Base-by-base conservation (phyloP, 2,329 filamentous ascomycete species). In the Stagonosporopsis chrysanthemi region DNA sequence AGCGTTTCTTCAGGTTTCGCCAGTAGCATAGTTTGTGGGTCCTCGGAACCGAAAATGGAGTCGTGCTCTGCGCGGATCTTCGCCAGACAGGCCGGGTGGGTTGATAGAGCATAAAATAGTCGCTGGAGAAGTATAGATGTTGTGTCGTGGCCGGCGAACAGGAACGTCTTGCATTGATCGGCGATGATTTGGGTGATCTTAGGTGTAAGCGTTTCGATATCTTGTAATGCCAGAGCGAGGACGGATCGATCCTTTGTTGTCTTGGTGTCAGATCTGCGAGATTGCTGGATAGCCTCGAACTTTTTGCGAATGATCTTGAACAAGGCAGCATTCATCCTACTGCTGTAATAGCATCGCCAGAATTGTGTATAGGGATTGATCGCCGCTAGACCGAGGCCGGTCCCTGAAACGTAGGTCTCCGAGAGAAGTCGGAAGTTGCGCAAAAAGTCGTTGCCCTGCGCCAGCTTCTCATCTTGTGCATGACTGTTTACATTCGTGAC, bases 1-100 rank as follows among this genome's bases (percentile, higher is more conserved):
- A 83, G 82, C 17, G 85, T 77, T 2, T 83, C 73, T 22, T 78
- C 73, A 0, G 82, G 79, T 29, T 80, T 75, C 2, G 75, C 63
- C 29, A 75, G 68, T 43, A 86, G 74, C 6, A 75, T 68, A 1
- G 72, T 65, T n/a, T 73, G 75, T 0, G 78, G 75, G 14, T 75
- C 68, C 28, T 79, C 73, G 0, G 76, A 42, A 5, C 83, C 83
- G 39, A 86, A 80, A n/a, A 86, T 72, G 1, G 76, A 70, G 58
- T 85, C 80, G 62, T 84, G 82, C 65, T 88, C 85, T 2, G 75
- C 69, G 22, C 77, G 72, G 15, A 83, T 63, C 17, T 67, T 69
- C 12, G 64, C 56, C 3, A 75, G 68, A 40, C 68, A 66, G 19
- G 62, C 56, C 4, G 74, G 74, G 44, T 75, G 65, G 19, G 69